Conservation (phyloP, 2,329 filamentous ascomycete genomes). For the Akanthomyces uredinophilus region DNA sequence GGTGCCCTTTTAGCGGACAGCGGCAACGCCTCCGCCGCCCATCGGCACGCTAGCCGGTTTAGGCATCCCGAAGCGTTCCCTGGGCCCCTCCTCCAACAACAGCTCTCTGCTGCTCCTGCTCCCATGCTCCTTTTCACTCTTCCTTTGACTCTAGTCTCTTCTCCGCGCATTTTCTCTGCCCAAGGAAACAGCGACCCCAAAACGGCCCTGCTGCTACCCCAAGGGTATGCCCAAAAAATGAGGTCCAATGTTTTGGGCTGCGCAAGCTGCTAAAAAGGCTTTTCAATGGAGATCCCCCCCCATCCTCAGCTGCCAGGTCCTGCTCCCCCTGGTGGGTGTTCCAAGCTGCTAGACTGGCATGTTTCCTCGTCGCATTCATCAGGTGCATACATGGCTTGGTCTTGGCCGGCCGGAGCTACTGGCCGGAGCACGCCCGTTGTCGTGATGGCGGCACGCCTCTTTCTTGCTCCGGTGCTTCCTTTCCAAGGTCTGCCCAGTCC, state of each 20-base stretch:
- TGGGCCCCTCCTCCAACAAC: not conserved
- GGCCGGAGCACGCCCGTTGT: not conserved
- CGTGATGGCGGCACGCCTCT: not conserved
- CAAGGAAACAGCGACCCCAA: not conserved
- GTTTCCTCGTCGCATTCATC: constrained; percentile 4
- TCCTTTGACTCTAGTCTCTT: not conserved
- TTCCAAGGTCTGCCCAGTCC: not conserved
- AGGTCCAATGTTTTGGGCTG: constrained; percentile 6
- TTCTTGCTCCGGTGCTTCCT: too few species aligned
- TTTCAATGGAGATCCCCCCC: not conserved
- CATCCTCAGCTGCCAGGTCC: too few species aligned
- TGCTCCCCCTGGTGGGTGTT: not conserved
- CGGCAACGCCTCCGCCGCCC: not conserved
- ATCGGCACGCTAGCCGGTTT: constrained; percentile 1
- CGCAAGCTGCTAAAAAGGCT: constrained; percentile 7
- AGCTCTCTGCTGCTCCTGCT: constrained; percentile 1
- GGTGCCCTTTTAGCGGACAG: too few species aligned
- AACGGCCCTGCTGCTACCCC: constrained; percentile 6
- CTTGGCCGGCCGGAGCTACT: not conserved
- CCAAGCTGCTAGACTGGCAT: not conserved
- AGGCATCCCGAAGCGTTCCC: constrained; percentile 1
- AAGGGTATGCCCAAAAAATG: constrained; percentile 2
- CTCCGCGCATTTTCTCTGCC: not conserved
- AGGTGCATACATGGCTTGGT: not conserved
- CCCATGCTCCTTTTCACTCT: not conserved